A percentile compares a stretch with the other conserved stretches of the same genome.
Conservation (phyloP, 139 green algal genomes). For the Haematococcus lacustris region DNA sequence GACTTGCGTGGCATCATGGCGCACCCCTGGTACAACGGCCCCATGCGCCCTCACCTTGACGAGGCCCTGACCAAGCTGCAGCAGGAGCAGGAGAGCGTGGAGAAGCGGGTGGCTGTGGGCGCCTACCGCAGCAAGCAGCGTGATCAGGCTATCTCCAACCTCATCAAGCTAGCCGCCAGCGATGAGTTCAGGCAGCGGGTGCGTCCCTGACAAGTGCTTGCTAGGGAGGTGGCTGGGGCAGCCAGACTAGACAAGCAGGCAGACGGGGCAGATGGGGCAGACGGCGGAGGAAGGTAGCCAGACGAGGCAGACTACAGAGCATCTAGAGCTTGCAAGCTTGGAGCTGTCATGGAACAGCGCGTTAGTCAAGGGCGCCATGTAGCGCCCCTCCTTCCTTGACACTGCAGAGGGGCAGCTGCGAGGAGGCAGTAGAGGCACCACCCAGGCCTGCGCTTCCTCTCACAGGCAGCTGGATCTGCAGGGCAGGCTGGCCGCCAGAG, state of each 20-base stretch:
- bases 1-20: constrained; percentile 18
- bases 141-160: constrained; percentile 35
- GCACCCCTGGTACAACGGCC: constrained; percentile 42
- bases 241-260: background rate
- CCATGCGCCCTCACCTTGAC: constrained; percentile 34
- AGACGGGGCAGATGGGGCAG: too few species aligned
- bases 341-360: too few species aligned
- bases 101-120: constrained; percentile 16
- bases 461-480: too few species aligned
- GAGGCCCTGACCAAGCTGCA: constrained; percentile 29
- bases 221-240: background rate
- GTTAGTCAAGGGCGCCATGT: too few species aligned
- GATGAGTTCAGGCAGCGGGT: constrained; percentile 25
- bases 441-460: too few species aligned
- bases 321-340: background rate
- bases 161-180: constrained; percentile 37
- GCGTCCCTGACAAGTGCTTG: background rate
- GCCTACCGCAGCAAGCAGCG: constrained; percentile 35
- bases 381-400: too few species aligned
- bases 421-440: too few species aligned
- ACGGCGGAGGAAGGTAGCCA: background rate
- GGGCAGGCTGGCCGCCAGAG: too few species aligned
- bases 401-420: too few species aligned
- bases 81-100: constrained; percentile 26
- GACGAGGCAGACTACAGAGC: background rate